A percentile compares a stretch with the other conserved stretches of the same genome.
phyloP scores from a whole-genome alignment of 75 land plant species.

The Pinus tabuliformis region DNA sequence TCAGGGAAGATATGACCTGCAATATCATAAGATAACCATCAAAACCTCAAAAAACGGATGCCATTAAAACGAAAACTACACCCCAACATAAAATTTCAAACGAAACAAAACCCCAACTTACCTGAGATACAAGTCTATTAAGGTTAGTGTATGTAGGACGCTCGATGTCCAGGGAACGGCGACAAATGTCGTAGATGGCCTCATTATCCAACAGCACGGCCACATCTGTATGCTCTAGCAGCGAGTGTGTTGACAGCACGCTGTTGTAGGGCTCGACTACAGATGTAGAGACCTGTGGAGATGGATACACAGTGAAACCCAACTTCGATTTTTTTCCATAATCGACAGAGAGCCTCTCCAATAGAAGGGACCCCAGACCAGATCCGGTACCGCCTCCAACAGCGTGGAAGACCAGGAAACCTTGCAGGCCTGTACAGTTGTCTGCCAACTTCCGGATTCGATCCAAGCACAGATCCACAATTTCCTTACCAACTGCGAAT shows the following conservation, averaged over 20 bases:
- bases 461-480: conserved; percentile 49
- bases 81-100: too few relatives aligned
- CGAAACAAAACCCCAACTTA: too few relatives aligned
- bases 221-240: conserved; percentile 67
- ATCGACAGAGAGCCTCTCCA: conserved; percentile 68
- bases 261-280: conserved; percentile 48
- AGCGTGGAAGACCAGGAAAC: conserved; percentile 47
- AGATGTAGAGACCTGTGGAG: conserved; percentile 65
- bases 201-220: conserved; percentile 45
- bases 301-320: conserved; percentile 71
- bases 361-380: conserved; percentile 61
- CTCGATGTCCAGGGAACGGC: conserved; percentile 54
- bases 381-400: conserved; percentile 47
- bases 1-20: conserved; percentile 26
- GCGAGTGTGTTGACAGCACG: conserved; percentile 49
- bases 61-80: too few relatives aligned
- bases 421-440: conserved; percentile 59
- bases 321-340: conserved; percentile 49
- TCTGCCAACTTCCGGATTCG: conserved; percentile 35
- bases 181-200: conserved; percentile 62
- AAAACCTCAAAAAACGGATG: too few relatives aligned
- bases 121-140: conserved; percentile 48
- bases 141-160: conserved; percentile 69
- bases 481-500: conserved; percentile 45
- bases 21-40: too few relatives aligned